Percentiles rank a stretch among this genome's conserved stretches.
phyloP scores from a whole-genome alignment of 75 land plant genomes.

The Selaginella tamariscina region DNA sequence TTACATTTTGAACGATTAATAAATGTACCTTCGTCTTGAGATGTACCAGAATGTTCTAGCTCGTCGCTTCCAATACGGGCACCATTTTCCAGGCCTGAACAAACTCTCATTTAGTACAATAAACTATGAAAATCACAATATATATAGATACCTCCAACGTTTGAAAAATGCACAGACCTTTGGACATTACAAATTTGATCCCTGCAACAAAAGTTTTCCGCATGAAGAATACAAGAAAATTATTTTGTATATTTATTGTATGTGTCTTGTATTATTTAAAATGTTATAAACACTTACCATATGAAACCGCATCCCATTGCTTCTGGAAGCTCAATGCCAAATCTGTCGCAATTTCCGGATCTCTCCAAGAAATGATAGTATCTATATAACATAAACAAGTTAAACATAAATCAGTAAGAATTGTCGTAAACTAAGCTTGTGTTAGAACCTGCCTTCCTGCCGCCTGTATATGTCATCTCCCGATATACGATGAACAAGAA shows the following conservation, averaged over 20 bases:
- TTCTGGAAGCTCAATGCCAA: constrained; percentile 96
- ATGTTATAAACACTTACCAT: constrained; percentile 34
- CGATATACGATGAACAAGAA: constrained; percentile 68
- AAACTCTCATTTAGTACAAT: background rate
- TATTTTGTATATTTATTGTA: background rate
- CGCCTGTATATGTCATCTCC: constrained; percentile 81
- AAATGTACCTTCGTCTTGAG: constrained; percentile 35
- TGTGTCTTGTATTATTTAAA: background rate
- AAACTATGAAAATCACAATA: background rate
- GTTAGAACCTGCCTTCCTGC: constrained; percentile 49
- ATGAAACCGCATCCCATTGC: constrained; percentile 68
- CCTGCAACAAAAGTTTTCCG: constrained; percentile 35
- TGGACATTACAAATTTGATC: constrained; percentile 78
- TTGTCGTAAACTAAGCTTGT: background rate
- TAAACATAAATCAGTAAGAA: background rate
- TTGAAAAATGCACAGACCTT: constrained; percentile 57
- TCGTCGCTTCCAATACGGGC: constrained; percentile 31
- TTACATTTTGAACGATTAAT: background rate
- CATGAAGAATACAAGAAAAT: background rate
- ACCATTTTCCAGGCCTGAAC: constrained; percentile 31
- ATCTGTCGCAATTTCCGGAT: constrained; percentile 71
- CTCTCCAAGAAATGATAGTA: constrained; percentile 84
- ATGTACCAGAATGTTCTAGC: constrained; percentile 33
- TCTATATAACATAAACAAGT: constrained; percentile 29
- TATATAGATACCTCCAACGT: constrained; percentile 47